Evolutionary conservation across 176 grass and related monocot genomes (phyloP).

Genomic region (Oryza coarctata): DNA sequence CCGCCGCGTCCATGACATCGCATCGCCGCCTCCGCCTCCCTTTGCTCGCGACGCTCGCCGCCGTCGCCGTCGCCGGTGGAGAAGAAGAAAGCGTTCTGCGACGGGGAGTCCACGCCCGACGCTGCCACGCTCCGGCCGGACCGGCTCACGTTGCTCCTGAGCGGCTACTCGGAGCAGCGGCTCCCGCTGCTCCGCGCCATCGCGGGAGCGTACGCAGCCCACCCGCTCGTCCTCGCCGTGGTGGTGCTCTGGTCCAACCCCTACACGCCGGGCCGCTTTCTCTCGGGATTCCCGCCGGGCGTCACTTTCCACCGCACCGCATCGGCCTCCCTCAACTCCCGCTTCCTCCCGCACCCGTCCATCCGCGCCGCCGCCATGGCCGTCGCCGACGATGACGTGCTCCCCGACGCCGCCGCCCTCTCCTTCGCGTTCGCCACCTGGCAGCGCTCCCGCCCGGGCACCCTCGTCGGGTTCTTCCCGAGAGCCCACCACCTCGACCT

Average conservation of each 20-base stretch:
- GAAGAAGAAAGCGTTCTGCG: constrained; percentile 29
- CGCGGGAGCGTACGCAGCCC: constrained; percentile 47
- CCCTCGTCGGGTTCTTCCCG: constrained; percentile 77
- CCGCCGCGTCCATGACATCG: constrained; percentile 24
- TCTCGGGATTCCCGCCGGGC: constrained; percentile 31
- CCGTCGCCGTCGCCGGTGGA: neutral
- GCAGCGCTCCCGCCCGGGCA: constrained; percentile 10
- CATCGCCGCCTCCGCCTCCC: constrained; percentile 12
- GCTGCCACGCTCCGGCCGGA: constrained; percentile 41
- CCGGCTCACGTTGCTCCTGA: constrained; percentile 76
- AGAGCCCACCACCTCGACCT: constrained; percentile 82
- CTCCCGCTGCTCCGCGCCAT: constrained; percentile 68
- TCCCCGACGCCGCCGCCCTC: constrained; percentile 45
- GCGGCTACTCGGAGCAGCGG: constrained; percentile 66
- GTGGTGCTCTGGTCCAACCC: constrained; percentile 78
- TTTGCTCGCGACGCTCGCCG: constrained; percentile 2
- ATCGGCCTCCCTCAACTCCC: constrained; percentile 72
- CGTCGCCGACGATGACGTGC: constrained; percentile 67
- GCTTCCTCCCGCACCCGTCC: constrained; percentile 65
- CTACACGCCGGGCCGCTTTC: constrained; percentile 38
- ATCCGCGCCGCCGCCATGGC: constrained; percentile 62
- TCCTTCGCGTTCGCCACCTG: constrained; percentile 65
- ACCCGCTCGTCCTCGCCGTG: constrained; percentile 57
- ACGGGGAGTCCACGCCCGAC: constrained; percentile 27
- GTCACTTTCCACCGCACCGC: constrained; percentile 50